A percentile compares a stretch with the other conserved stretches of the same genome.
These are phyloP conservation scores for Penicillium sp. DNA, from an alignment of 2,329 filamentous ascomycete species.

Conservation along the genomic window DNA sequence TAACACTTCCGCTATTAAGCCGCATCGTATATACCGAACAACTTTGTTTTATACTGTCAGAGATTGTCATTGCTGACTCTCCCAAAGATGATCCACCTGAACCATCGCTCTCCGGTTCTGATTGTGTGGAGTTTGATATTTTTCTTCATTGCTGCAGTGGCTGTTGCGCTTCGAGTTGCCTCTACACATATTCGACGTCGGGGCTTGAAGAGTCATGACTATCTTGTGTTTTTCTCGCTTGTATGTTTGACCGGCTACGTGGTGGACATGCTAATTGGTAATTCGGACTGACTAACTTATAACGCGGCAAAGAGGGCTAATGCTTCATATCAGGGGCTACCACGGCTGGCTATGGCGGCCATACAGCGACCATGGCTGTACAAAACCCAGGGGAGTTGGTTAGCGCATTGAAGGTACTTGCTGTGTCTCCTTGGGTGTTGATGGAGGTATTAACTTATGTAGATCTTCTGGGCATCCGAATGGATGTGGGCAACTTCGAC, in stretches of 20 bases:
- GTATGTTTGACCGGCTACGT: slow-evolving; percentile 4
- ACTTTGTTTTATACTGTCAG: neutral
- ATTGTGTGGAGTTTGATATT: slow-evolving; percentile 6
- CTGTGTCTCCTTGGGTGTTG: accelerated
- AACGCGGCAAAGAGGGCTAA: neutral
- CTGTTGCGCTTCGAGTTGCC: neutral
- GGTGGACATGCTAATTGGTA: slow-evolving; percentile 2
- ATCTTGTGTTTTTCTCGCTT: slow-evolving; percentile 4
- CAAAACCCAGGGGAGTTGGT: neutral
- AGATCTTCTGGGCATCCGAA: slow-evolving; percentile 14
- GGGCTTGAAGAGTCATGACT: slow-evolving; percentile 1
- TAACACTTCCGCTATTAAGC: neutral
- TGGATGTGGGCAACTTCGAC: slow-evolving; percentile 13
- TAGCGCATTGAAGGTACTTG: slow-evolving; percentile 4
- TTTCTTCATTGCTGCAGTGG: neutral
- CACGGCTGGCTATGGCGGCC: slow-evolving; percentile 2
- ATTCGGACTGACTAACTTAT: neutral
- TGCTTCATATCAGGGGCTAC: neutral
- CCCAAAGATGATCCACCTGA: neutral
- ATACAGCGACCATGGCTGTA: neutral
- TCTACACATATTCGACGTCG: neutral
- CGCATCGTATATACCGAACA: neutral
- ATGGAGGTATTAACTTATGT: neutral
- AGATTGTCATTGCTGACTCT: neutral
- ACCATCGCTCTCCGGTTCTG: slow-evolving; percentile 1